Conservation (phyloP, 2,329 filamentous ascomycete species). For the Colletotrichum lindemuthianum region DNA sequence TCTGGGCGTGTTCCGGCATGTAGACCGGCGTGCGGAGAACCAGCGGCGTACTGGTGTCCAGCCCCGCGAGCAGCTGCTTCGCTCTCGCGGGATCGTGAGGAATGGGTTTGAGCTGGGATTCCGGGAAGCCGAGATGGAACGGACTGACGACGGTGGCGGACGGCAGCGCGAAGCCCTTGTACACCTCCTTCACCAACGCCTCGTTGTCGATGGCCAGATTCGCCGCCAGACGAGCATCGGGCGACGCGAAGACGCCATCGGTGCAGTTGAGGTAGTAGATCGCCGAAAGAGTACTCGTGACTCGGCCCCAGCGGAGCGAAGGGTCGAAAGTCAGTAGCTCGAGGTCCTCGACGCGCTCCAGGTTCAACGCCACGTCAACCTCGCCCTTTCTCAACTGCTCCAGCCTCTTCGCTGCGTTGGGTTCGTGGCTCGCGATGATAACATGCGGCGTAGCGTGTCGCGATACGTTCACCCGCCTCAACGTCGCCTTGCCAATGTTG, state of each 20-base stretch:
- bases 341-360: constrained; percentile 12
- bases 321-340: not conserved
- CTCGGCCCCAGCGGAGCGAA: constrained; percentile 11
- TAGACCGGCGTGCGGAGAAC: constrained; percentile 2
- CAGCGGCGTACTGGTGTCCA: not conserved
- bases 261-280: constrained; percentile 28
- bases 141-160: constrained; percentile 22
- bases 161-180: constrained; percentile 8
- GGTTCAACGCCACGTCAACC: constrained; percentile 16
- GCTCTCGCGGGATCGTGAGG: not conserved
- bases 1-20: constrained; percentile 27
- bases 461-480: not conserved
- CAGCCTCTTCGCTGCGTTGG: not conserved
- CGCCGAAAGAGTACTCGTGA: constrained; percentile 16
- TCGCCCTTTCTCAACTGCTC: not conserved
- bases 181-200: constrained; percentile 10
- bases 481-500: not conserved
- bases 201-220: constrained; percentile 17
- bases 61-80: not conserved
- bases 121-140: constrained; percentile 7
- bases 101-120: not conserved
- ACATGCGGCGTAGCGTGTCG: constrained; percentile 1
- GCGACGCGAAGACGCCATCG: constrained; percentile 8
- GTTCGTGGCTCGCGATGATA: not conserved
- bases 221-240: constrained; percentile 5